phyloP scores from a whole-genome alignment of 2,329 filamentous ascomycete species.

The Clarireedia paspali region DNA sequence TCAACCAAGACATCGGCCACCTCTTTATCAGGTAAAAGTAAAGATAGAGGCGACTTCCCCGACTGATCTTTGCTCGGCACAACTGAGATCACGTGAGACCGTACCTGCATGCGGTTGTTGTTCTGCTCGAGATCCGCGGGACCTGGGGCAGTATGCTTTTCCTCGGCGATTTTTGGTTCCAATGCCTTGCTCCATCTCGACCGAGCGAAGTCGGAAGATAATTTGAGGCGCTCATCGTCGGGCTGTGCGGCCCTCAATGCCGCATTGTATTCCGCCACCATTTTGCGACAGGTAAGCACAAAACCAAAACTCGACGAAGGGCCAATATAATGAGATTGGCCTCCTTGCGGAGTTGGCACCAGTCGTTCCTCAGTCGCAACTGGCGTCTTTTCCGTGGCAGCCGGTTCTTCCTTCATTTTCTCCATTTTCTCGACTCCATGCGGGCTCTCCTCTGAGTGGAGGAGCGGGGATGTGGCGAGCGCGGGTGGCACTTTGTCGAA shows the following conservation, averaged over 20 bases:
- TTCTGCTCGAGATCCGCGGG: slow-evolving; percentile 5
- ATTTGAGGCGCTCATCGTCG: slow-evolving; percentile 21
- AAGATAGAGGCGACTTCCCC: slow-evolving; percentile 18
- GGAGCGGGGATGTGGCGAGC: slow-evolving; percentile 14
- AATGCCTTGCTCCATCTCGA: slow-evolving; percentile 27
- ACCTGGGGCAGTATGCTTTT: slow-evolving; percentile 11
- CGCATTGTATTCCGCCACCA: slow-evolving; percentile 26
- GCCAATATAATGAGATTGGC: slow-evolving; percentile 27
- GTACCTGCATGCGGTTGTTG: neutral
- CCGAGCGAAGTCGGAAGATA: slow-evolving; percentile 23
- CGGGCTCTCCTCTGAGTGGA: slow-evolving; percentile 8
- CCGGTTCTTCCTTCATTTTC: neutral
- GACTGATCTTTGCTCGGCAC: slow-evolving; percentile 3
- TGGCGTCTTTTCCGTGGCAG: slow-evolving; percentile 1
- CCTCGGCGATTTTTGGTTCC: slow-evolving; percentile 22
- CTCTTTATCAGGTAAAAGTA: slow-evolving; percentile 29
- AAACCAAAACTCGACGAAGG: slow-evolving; percentile 28
- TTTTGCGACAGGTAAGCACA: slow-evolving; percentile 23
- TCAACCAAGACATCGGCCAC: slow-evolving; percentile 32
- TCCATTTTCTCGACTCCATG: neutral
- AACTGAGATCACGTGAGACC: neutral
- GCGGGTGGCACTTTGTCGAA: slow-evolving; percentile 18
- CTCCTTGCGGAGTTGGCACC: slow-evolving; percentile 21
- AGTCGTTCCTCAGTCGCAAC: slow-evolving; percentile 21
- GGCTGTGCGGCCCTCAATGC: slow-evolving; percentile 17